A percentile compares a stretch with the other conserved stretches of the same genome.
phyloP scores from a whole-genome alignment of 352 stramenopile genomes.

The Lagenidium giganteum region DNA sequence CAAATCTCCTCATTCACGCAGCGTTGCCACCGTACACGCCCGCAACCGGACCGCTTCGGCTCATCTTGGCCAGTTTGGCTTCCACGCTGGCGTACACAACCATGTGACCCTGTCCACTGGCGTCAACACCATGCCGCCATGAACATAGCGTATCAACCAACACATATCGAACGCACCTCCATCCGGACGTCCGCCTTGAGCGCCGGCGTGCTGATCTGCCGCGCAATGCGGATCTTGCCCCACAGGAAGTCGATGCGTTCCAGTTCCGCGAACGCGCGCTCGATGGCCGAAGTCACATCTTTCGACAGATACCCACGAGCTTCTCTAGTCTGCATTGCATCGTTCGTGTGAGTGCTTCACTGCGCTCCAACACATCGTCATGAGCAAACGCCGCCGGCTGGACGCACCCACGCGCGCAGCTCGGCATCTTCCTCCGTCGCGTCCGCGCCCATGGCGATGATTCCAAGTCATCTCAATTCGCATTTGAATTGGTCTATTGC shows the following conservation, averaged over 20 bases:
- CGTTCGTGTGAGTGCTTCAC: no score
- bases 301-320: constrained; percentile 54
- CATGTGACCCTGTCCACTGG: constrained; percentile 59
- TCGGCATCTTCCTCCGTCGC: constrained; percentile 14
- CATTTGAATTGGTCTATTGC: no score
- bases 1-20: no score
- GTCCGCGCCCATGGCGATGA: neutral
- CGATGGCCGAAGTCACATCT: constrained; percentile 42
- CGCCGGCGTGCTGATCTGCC: constrained; percentile 24
- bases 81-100: constrained; percentile 70
- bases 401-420: constrained; percentile 15
- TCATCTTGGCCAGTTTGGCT: constrained; percentile 55
- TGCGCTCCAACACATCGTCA: no score
- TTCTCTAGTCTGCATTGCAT: constrained; percentile 47
- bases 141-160: neutral
- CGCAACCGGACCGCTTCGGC: constrained; percentile 39
- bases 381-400: no score
- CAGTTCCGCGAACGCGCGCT: constrained; percentile 52
- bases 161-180: constrained; percentile 25
- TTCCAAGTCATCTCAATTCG: neutral
- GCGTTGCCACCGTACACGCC: constrained; percentile 60
- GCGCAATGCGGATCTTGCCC: constrained; percentile 69
- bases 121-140: no score
- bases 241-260: constrained; percentile 83
- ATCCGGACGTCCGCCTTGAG: constrained; percentile 73